Evolutionary conservation across 345 rosid species (phyloP).

Genomic region (Brassica incana): DNA sequence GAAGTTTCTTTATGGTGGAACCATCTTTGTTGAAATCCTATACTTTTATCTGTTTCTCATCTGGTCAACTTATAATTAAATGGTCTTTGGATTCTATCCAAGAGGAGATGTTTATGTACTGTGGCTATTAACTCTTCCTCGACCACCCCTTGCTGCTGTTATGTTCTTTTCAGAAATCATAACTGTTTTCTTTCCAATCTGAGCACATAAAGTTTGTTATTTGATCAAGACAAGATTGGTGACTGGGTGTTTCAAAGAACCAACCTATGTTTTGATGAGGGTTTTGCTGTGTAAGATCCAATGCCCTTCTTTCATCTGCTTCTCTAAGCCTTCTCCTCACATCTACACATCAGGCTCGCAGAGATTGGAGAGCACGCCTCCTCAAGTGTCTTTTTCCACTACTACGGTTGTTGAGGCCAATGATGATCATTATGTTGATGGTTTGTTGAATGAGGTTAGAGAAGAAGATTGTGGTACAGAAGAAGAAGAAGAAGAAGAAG

Average conservation of each 20-base stretch:
- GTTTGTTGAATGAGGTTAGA: slow-evolving; percentile 37
- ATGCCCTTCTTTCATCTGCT: slow-evolving; percentile 70
- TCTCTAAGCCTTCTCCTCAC: slow-evolving; percentile 70
- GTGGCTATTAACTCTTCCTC: not conserved
- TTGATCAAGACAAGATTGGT: too few relatives aligned
- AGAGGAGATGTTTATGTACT: not conserved
- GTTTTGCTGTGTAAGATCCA: slow-evolving; percentile 66
- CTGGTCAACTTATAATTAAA: not conserved
- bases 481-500: slow-evolving; percentile 29
- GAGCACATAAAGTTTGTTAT: too few relatives aligned
- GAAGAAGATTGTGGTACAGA: slow-evolving; percentile 44
- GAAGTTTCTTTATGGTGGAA: too few relatives aligned
- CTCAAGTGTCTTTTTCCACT: slow-evolving; percentile 39
- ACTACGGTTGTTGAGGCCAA: not conserved
- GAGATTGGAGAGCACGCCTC: slow-evolving; percentile 51
- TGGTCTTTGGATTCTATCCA: not conserved
- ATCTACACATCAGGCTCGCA: slow-evolving; percentile 55
- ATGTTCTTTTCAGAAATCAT: too few relatives aligned
- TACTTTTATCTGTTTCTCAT: not conserved
- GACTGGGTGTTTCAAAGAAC: too few relatives aligned
- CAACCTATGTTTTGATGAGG: slow-evolving; percentile 50
- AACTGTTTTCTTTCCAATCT: too few relatives aligned
- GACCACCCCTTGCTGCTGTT: not conserved
- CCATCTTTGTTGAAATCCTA: too few relatives aligned
- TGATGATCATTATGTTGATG: slow-evolving; percentile 29